These are phyloP conservation scores for Sporothrix sp. DNA, from an alignment of 2,329 filamentous ascomycete species.

Conservation along the genomic window DNA sequence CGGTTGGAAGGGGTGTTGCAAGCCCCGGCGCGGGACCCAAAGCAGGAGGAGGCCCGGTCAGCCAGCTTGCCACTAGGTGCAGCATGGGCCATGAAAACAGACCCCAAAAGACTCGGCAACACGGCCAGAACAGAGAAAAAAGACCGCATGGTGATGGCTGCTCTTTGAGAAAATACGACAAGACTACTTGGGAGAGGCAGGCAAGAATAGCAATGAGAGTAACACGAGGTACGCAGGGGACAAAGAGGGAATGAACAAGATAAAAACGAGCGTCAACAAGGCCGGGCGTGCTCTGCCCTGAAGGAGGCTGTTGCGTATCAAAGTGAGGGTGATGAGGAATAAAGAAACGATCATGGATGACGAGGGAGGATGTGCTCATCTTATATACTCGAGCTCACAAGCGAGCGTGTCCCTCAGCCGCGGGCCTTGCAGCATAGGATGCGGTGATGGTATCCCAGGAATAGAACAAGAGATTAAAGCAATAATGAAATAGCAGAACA, in stretches of 20 bases:
- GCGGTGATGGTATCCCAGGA: not conserved
- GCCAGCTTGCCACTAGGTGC: not conserved
- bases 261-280: conserved; percentile 1
- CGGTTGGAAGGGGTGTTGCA: conserved; percentile 16
- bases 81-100: conserved; percentile 3
- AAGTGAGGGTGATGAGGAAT: not conserved
- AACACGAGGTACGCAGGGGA: not conserved
- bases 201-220: not conserved
- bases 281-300: not conserved
- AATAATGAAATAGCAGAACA: not conserved
- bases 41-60: not conserved
- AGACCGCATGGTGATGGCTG: conserved; percentile 3
- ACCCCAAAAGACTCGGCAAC: conserved; percentile 11
- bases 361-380: not conserved
- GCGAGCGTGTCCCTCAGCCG: too few species aligned
- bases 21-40: not conserved
- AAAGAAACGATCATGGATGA: not conserved
- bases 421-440: too few species aligned
- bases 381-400: conserved; percentile 12
- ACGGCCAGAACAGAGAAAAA: conserved; percentile 10
- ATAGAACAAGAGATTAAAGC: not conserved
- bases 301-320: not conserved
- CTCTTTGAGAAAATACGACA: not conserved
- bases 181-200: not conserved
- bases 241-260: not conserved